phyloP scores from a whole-genome alignment of 108 stramenopile genomes.

The Cyclotella distinguenda region DNA sequence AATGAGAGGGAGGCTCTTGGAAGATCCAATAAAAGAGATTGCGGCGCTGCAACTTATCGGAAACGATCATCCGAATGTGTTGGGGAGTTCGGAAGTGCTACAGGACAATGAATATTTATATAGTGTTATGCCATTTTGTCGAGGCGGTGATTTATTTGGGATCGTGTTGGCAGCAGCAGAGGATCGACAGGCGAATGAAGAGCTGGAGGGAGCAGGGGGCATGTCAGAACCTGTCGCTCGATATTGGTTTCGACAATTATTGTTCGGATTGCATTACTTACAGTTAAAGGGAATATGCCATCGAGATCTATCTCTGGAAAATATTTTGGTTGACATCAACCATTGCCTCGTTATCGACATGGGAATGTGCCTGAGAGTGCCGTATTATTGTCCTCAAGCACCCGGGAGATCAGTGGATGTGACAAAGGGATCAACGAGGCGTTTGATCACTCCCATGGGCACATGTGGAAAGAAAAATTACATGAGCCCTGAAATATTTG shows the following conservation, averaged over 20 bases:
- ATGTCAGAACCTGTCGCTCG: constrained; percentile 85
- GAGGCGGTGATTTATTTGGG: constrained; percentile 89
- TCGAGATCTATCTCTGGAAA: constrained; percentile 89
- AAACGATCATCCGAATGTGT: constrained; percentile 66
- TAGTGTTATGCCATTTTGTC: constrained; percentile 86
- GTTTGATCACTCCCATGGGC: constrained; percentile 80
- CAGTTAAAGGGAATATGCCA: constrained; percentile 88
- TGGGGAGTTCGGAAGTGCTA: constrained; percentile 76
- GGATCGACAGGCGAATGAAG: constrained; percentile 52
- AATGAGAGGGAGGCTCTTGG: constrained; percentile 75
- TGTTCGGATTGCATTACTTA: constrained; percentile 81
- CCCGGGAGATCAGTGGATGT: constrained; percentile 56
- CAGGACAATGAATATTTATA: constrained; percentile 85
- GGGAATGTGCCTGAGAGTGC: constrained; percentile 93
- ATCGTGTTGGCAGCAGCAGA: constrained; percentile 79
- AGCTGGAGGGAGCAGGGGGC: constrained; percentile 62
- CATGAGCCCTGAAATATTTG: constrained; percentile 92
- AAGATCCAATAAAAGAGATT: constrained; percentile 92
- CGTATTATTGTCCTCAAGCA: constrained; percentile 53
- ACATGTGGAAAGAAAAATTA: constrained; percentile 95
- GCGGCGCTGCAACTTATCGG: constrained; percentile 87
- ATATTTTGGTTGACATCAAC: constrained; percentile 78
- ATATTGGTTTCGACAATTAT: constrained; percentile 88
- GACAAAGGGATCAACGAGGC: constrained; percentile 52
- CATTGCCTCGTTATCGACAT: constrained; percentile 91